phyloP scores from a whole-genome alignment of 257 asterid species.

The Nicotiana noctiflora region DNA sequence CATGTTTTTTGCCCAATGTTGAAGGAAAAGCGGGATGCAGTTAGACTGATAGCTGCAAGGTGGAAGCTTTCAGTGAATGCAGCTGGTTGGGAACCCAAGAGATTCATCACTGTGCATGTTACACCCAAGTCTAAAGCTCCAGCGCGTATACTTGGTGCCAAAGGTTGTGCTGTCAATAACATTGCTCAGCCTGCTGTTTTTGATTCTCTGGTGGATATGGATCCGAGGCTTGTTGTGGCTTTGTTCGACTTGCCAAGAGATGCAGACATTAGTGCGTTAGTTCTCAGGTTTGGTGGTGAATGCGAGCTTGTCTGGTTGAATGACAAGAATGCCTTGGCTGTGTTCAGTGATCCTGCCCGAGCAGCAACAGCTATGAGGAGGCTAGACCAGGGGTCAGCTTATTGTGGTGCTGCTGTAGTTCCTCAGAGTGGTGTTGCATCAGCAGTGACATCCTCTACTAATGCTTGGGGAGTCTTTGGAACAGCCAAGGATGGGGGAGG shows the following conservation, averaged over 20 bases:
- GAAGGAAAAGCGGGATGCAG: conserved; percentile 83
- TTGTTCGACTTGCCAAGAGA: conserved; percentile 89
- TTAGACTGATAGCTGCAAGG: conserved; percentile 83
- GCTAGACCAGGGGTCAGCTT: conserved; percentile 91
- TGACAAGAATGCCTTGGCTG: conserved; percentile 93
- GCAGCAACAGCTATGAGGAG: conserved; percentile 98
- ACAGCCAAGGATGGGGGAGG: conserved; percentile 37
- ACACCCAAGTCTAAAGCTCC: conserved; percentile 87
- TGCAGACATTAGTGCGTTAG: conserved; percentile 84
- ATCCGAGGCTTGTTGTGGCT: conserved; percentile 90
- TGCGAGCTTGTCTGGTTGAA: conserved; percentile 96
- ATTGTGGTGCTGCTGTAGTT: conserved; percentile 66
- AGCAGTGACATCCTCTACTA: conserved; percentile 24
- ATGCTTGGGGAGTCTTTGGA: conserved; percentile 53
- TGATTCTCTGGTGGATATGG: conserved; percentile 87
- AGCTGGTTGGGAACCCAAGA: conserved; percentile 99
- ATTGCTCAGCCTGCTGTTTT: conserved; percentile 59
- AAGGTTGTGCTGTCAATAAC: conserved; percentile 38
- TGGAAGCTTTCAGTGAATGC: conserved; percentile 87
- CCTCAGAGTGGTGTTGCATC: conserved; percentile 40
- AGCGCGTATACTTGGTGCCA: conserved; percentile 68
- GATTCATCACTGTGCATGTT: conserved; percentile 68
- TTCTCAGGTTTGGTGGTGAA: conserved; percentile 93
- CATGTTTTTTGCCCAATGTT: conserved; percentile 84
- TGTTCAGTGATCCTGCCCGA: conserved; percentile 84